Conservation (phyloP, 164 flowering plant species). For the Berberis thunbergii region DNA sequence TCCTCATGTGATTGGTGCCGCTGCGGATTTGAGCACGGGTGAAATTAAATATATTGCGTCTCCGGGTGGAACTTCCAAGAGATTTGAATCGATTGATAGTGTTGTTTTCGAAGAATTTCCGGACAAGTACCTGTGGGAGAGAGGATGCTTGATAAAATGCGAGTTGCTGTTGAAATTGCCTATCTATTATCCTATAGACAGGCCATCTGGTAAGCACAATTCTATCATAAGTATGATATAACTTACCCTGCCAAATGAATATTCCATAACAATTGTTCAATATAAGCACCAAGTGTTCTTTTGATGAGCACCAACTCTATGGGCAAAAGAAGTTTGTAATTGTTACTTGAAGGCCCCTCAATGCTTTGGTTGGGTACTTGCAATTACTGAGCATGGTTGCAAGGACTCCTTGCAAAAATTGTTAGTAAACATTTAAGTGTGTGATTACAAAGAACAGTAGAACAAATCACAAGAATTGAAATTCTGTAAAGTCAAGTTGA, state of each 20-base stretch:
- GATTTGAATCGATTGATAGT: conserved; percentile 25
- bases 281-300: neutral
- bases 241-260: neutral
- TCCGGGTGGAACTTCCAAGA: conserved; percentile 15
- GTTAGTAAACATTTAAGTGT: no score
- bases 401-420: no score
- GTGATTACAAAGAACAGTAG: no score
- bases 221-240: neutral
- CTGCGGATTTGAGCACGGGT: conserved; percentile 29
- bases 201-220: conserved; percentile 29
- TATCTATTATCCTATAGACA: conserved; percentile 37
- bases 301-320: neutral
- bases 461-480: no score
- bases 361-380: neutral
- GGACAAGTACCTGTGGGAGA: conserved; percentile 67
- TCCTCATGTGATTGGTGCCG: conserved; percentile 46
- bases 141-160: conserved; percentile 65
- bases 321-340: neutral
- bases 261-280: neutral
- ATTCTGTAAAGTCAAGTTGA: no score
- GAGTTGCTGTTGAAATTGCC: conserved; percentile 60
- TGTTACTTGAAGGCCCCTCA: neutral
- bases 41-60: conserved; percentile 41
- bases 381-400: neutral
- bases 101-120: conserved; percentile 49